Evolutionary conservation across 192 early-diverging fungal species (phyloP).

Genomic region (Dissophora globulifera): DNA sequence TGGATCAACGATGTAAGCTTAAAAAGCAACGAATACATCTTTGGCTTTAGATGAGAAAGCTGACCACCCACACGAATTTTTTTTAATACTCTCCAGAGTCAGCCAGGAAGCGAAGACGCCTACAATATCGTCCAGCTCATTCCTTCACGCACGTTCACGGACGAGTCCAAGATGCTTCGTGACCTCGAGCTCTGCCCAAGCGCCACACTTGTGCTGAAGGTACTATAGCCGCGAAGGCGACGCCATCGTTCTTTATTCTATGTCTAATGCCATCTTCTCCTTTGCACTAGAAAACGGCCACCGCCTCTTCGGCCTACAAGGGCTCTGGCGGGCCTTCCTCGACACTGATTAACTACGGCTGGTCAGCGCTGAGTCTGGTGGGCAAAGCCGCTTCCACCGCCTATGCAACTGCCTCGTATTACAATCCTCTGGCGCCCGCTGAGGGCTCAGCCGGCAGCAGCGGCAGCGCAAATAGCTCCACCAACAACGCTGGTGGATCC

Average conservation of each 20-base stretch:
- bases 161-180: conserved; percentile 50
- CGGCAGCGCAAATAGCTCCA: background rate
- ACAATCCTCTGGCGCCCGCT: conserved; percentile 28
- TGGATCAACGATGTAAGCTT: conserved; percentile 41
- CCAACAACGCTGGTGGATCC: background rate
- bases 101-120: conserved; percentile 18
- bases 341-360: conserved; percentile 28
- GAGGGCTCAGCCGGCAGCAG: background rate
- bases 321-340: conserved; percentile 17
- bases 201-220: conserved; percentile 48
- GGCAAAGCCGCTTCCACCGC: conserved; percentile 38
- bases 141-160: conserved; percentile 36
- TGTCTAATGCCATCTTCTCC: background rate
- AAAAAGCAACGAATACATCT: background rate
- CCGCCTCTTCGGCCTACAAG: conserved; percentile 30
- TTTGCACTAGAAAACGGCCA: conserved; percentile 11
- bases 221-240: background rate
- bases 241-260: background rate
- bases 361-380: conserved; percentile 38
- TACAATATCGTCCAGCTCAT: conserved; percentile 50
- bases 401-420: conserved; percentile 33
- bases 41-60: background rate
- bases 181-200: conserved; percentile 50
- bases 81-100: conserved; percentile 9
- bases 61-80: background rate